phyloP scores from a whole-genome alignment of 2,329 filamentous ascomycete genomes.

The Curvularia sp. region DNA sequence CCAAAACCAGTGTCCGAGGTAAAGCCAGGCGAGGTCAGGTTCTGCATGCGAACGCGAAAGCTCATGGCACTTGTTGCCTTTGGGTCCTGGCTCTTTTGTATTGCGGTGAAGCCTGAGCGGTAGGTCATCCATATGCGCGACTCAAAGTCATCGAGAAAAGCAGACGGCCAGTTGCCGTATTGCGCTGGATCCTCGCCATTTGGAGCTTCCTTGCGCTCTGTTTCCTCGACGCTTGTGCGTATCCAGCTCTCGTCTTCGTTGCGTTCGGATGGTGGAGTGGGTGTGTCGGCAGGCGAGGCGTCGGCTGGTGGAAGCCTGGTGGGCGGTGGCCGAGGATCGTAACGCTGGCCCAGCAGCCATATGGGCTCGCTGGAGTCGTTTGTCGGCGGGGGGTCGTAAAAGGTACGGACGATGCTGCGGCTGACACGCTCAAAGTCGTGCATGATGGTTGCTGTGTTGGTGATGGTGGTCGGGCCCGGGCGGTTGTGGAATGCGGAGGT shows the following conservation, averaged over 20 bases:
- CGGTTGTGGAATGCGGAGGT: slow-evolving; percentile 22
- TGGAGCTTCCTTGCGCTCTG: slow-evolving; percentile 66
- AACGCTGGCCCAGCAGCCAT: slow-evolving; percentile 79
- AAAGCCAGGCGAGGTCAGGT: slow-evolving; percentile 82
- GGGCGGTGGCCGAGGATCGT: slow-evolving; percentile 51
- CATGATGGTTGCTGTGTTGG: slow-evolving; percentile 53
- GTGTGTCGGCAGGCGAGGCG: slow-evolving; percentile 27
- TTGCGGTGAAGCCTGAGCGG: slow-evolving; percentile 81
- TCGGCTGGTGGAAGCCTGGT: slow-evolving; percentile 31
- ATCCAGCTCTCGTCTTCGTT: slow-evolving; percentile 61
- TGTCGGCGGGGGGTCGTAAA: slow-evolving; percentile 88
- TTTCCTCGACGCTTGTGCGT: slow-evolving; percentile 71
- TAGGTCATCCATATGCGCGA: slow-evolving; percentile 97
- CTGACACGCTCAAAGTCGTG: slow-evolving; percentile 75
- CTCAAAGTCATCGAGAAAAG: slow-evolving; percentile 91
- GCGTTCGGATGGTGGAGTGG: slow-evolving; percentile 34
- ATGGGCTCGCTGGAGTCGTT: slow-evolving; percentile 78
- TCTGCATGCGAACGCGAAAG: slow-evolving; percentile 82
- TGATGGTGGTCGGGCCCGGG: not conserved
- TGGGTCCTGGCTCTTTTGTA: slow-evolving; percentile 78
- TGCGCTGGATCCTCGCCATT: slow-evolving; percentile 46
- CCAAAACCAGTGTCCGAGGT: slow-evolving; percentile 96
- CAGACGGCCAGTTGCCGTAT: slow-evolving; percentile 75
- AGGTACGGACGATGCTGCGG: slow-evolving; percentile 84
- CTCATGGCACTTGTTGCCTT: slow-evolving; percentile 76